phyloP scores from a whole-genome alignment of 495 filamentous ascomycete species.

The Penicillium daleae region DNA sequence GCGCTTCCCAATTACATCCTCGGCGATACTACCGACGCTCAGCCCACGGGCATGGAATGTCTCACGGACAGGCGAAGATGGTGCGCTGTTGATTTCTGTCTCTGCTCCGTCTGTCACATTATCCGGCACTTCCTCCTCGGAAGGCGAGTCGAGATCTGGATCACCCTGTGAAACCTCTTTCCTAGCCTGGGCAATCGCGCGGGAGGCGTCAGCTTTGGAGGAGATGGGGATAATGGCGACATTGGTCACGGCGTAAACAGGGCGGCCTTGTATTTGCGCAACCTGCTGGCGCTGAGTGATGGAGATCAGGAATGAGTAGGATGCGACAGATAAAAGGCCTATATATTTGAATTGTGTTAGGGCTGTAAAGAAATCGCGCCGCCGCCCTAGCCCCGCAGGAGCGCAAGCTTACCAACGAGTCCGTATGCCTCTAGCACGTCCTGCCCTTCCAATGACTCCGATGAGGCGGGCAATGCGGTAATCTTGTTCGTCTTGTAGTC shows the following conservation, averaged over 20 bases:
- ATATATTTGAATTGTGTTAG: background rate
- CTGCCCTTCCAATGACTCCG: constrained; percentile 41
- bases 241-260: constrained; percentile 82
- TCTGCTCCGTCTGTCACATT: constrained; percentile 41
- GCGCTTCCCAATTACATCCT: constrained; percentile 80
- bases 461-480: constrained; percentile 43
- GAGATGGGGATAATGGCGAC: constrained; percentile 86
- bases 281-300: constrained; percentile 86
- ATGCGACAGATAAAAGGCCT: constrained; percentile 77
- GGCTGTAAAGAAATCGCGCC: background rate
- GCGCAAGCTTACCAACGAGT: constrained; percentile 69
- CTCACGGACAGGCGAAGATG: constrained; percentile 35
- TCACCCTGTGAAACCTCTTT: constrained; percentile 42
- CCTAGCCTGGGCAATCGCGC: constrained; percentile 67
- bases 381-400: background rate
- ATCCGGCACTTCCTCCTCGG: constrained; percentile 43
- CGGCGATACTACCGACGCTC: constrained; percentile 64
- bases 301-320: constrained; percentile 76
- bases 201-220: constrained; percentile 71
- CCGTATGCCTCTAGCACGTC: constrained; percentile 75
- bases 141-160: constrained; percentile 33
- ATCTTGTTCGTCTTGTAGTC: constrained; percentile 73
- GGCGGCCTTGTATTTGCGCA: constrained; percentile 77
- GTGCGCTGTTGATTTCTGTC: constrained; percentile 38
- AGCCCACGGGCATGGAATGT: constrained; percentile 24